Evolutionary conservation across 805 yeast species (phyloP).

Genomic region (Saturnispora besseyi): DNA sequence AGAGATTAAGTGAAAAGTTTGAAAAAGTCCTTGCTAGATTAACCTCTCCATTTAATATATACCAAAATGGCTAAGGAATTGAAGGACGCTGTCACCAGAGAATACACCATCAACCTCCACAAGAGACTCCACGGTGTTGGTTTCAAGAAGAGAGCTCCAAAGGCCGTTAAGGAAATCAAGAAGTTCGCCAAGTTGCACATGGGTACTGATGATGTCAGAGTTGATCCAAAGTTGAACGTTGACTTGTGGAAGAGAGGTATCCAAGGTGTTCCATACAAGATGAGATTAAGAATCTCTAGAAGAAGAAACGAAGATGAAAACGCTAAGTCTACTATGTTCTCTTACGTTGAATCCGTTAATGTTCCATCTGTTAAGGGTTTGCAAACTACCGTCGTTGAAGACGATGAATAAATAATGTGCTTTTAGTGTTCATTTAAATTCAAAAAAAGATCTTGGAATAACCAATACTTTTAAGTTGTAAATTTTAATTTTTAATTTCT

Average conservation of each 20-base stretch:
- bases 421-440: slow-evolving; percentile 6
- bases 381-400: slow-evolving; percentile 94
- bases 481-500: neutral
- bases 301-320: slow-evolving; percentile 99
- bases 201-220: slow-evolving; percentile 98
- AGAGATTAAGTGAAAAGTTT: neutral
- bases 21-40: neutral
- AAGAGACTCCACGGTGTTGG: slow-evolving; percentile 97
- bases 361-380: slow-evolving; percentile 96
- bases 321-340: slow-evolving; percentile 95
- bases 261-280: slow-evolving; percentile 97
- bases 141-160: slow-evolving; percentile 99
- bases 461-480: neutral
- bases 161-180: slow-evolving; percentile 98
- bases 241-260: slow-evolving; percentile 99
- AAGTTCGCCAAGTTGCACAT: slow-evolving; percentile 97
- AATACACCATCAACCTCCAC: slow-evolving; percentile 99
- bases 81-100: slow-evolving; percentile 99
- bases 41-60: neutral
- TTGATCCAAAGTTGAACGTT: slow-evolving; percentile 97
- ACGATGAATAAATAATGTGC: slow-evolving; percentile 29
- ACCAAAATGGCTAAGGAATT: slow-evolving; percentile 47
- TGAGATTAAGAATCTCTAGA: slow-evolving; percentile 93
- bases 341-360: slow-evolving; percentile 94
- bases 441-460: slow-evolving; percentile 1